Percentiles rank a stretch among this genome's conserved stretches.
Evolutionary conservation across 2,329 filamentous ascomycete genomes (phyloP).

Genomic region (Xylaria sp.): DNA sequence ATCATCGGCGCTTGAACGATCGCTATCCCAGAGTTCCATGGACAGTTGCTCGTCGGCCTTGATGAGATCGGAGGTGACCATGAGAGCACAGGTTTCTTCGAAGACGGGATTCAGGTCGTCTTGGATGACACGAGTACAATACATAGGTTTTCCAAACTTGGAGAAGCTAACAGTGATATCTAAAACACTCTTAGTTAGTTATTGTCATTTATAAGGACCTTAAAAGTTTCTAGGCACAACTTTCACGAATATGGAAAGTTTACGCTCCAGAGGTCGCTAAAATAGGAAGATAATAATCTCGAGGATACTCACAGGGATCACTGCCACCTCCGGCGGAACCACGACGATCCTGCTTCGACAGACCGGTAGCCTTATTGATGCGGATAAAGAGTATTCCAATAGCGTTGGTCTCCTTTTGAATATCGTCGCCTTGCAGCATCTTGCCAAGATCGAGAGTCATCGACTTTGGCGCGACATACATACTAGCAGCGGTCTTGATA

Average conservation of each 20-base stretch:
- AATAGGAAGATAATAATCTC: no score
- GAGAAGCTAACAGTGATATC: conserved; percentile 96
- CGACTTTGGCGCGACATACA: conserved; percentile 95
- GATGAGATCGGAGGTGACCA: conserved; percentile 90
- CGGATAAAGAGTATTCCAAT: conserved; percentile 92
- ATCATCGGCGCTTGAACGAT: conserved; percentile 91
- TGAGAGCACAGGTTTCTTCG: conserved; percentile 84
- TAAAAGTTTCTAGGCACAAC: no score
- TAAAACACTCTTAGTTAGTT: no score
- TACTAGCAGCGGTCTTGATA: conserved; percentile 84
- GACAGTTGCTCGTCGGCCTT: conserved; percentile 94
- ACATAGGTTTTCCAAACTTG: conserved; percentile 98
- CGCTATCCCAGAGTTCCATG: conserved; percentile 96
- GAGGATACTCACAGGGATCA: conserved; percentile 66
- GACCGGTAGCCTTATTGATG: conserved; percentile 85
- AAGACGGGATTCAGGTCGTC: conserved; percentile 95
- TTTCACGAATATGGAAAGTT: no score
- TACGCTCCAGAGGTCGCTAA: no score
- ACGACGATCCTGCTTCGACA: conserved; percentile 90
- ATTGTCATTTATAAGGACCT: no score
- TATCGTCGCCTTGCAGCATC: conserved; percentile 89
- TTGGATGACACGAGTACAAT: conserved; percentile 95
- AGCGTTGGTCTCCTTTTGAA: conserved; percentile 88
- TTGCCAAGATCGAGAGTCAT: conserved; percentile 92
- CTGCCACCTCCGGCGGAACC: conserved; percentile 88